A percentile compares a stretch with the other conserved stretches of the same genome.
These are phyloP conservation scores for Peribolospora kevripleyi DNA, from an alignment of 768 basidiomycete species.

Conservation along the genomic window DNA sequence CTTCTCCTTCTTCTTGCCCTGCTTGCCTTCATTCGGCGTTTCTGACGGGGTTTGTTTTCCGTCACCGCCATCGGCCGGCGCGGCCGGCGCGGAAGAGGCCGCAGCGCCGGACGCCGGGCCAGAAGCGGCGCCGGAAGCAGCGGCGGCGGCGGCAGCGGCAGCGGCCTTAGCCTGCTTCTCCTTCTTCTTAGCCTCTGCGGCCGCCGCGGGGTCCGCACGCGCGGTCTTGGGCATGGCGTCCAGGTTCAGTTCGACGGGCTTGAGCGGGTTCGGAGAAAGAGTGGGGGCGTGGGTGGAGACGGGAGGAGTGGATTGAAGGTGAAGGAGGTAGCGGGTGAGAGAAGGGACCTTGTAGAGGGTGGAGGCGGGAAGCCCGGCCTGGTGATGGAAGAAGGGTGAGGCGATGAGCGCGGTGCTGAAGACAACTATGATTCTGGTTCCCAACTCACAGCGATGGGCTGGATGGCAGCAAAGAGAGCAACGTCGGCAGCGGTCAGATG, in stretches of 20 bases:
- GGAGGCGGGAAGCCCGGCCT: not conserved
- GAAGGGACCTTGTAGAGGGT: constrained; percentile 26
- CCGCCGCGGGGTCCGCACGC: constrained; percentile 28
- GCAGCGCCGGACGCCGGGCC: constrained; percentile 16
- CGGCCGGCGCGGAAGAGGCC: constrained; percentile 9
- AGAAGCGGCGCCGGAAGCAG: constrained; percentile 11
- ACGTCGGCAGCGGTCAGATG: constrained; percentile 73
- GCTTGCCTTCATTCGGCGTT: constrained; percentile 16
- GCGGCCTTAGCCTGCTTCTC: constrained; percentile 40
- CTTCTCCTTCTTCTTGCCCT: constrained; percentile 24
- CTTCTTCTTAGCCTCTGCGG: constrained; percentile 35
- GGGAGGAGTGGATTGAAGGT: constrained; percentile 49
- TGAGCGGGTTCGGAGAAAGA: constrained; percentile 15
- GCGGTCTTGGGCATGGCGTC: constrained; percentile 47
- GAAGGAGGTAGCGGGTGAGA: constrained; percentile 81
- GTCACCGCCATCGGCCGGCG: not conserved
- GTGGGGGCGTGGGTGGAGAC: constrained; percentile 36
- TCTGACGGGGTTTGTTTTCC: not conserved
- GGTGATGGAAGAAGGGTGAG: not conserved
- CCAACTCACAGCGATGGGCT: constrained; percentile 47
- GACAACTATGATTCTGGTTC: not conserved
- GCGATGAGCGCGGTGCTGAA: not conserved
- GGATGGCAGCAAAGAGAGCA: constrained; percentile 68
- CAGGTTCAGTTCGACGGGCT: constrained; percentile 44
- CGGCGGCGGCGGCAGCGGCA: constrained; percentile 23